Conservation (phyloP, 257 asterid species). For the Nicotiana attenuata region DNA sequence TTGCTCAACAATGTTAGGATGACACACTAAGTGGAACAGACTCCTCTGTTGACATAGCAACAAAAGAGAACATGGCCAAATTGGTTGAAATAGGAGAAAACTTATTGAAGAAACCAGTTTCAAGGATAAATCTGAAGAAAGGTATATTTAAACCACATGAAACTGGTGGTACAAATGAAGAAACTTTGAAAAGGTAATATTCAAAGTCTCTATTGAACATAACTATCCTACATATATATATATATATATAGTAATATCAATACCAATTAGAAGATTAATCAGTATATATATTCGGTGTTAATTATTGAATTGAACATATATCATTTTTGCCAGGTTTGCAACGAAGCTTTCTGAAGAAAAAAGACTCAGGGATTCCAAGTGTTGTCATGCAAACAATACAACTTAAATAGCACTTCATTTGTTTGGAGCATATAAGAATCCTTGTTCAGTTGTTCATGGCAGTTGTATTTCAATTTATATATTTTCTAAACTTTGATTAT, state of each 20-base stretch:
- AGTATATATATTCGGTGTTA: neutral
- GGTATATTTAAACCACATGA: conserved; percentile 1
- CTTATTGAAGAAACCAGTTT: conserved; percentile 27
- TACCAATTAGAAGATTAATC: neutral
- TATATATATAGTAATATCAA: too few species aligned
- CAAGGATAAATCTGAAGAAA: conserved; percentile 23
- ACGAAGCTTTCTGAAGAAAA: conserved; percentile 32
- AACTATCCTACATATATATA: too few species aligned
- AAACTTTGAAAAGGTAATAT: conserved; percentile 21
- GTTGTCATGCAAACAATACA: too few species aligned
- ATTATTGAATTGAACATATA: neutral
- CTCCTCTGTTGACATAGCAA: conserved; percentile 24
- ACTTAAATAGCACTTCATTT: too few species aligned
- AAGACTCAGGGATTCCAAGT: neutral
- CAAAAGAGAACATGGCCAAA: conserved; percentile 16
- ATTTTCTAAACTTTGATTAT: neutral
- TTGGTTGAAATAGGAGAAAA: conserved; percentile 25
- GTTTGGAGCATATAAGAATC: neutral
- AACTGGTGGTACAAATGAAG: conserved; percentile 21
- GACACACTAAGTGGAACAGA: conserved; percentile 19
- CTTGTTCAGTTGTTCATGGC: neutral
- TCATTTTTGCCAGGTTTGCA: conserved; percentile 21
- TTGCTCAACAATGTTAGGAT: conserved; percentile 10
- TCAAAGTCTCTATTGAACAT: neutral
- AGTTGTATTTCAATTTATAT: neutral